A percentile compares a stretch with the other conserved stretches of the same genome.
phyloP scores from a whole-genome alignment of 2,329 filamentous ascomycete genomes.

The Arthroderma sp. region DNA sequence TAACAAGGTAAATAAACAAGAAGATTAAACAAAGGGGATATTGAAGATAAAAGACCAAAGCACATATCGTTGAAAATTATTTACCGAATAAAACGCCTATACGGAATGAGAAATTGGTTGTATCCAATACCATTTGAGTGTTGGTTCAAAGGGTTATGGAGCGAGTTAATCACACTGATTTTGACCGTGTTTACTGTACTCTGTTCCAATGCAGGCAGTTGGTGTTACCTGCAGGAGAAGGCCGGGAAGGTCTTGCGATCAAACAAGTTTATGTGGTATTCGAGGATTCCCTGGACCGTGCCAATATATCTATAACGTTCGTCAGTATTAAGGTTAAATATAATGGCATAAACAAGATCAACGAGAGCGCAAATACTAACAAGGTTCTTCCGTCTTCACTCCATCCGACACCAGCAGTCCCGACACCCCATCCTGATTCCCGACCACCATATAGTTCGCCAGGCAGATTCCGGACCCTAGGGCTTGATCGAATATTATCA shows the following conservation, averaged over 20 bases:
- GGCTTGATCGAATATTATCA: constrained; percentile 27
- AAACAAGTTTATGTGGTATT: constrained; percentile 36
- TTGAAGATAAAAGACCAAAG: neutral
- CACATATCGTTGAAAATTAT: neutral
- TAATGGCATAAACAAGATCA: neutral
- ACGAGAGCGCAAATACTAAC: constrained; percentile 26
- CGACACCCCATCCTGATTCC: constrained; percentile 28
- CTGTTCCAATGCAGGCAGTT: neutral
- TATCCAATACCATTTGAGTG: neutral
- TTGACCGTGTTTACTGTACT: neutral
- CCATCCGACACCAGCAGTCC: constrained; percentile 39
- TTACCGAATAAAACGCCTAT: neutral
- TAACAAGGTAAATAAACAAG: neutral
- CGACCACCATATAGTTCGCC: constrained; percentile 23
- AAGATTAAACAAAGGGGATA: neutral
- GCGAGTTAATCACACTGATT: neutral
- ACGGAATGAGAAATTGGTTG: neutral
- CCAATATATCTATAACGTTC: constrained; percentile 32
- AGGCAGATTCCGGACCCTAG: constrained; percentile 28
- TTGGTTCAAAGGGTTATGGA: neutral
- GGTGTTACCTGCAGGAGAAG: constrained; percentile 31
- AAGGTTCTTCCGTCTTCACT: constrained; percentile 36
- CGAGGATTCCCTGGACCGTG: constrained; percentile 39
- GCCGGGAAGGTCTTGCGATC: constrained; percentile 39
- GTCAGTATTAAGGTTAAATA: constrained; percentile 5